Evolutionary conservation across 768 basidiomycete species (phyloP), one percentile per base, ranked within the genome.

Genomic region (Mrakia frigida): DNA sequence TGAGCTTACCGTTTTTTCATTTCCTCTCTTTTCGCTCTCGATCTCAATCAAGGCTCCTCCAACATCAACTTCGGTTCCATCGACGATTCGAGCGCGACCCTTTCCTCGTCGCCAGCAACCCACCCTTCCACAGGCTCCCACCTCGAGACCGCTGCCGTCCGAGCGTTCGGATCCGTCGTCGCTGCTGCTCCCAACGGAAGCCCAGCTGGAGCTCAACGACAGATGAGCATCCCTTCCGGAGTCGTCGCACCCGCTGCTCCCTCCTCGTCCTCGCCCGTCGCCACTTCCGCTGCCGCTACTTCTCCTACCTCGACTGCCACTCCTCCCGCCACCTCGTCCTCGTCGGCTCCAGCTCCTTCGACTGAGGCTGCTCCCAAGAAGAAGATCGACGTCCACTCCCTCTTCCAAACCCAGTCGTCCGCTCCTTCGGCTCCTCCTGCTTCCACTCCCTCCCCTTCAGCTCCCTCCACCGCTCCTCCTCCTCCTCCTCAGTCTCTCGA

Each of bases 61-160:
- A 85, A 88, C 72, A 90, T 96, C 79, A 91, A 90, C 70, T 94
- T 95, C 85, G 94, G 94, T 80, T 93, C 93, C 67, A 92, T 94
- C 87, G 90, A 93, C 85, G 91, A 92, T 84, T 87, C 87, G 16
- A 83, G 85, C 79, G 89, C 92, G 73, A 87, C 90, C 78, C 89
- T 93, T 80, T 91, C 92, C 50, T 91, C 92, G 65, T 92, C 92
- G 13, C 92, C 93, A 50, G 91, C 92, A 74, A 85, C 88, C 70
- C 87, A 88, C 50, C 87, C 89, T 59, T 82, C 80, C n/a, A 83
- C 82, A 4, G 83, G 83, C 61, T 52, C 85, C 85, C 79, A 88
- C 86, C 76, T 87, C 84, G 79, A 85, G 89, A 81, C 90, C 41
- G 73, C 61, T 33, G 73, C 73, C 61, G 70, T 72, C 31, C 70